Evolutionary conservation across 1,284 basidiomycete species (phyloP), one percentile per base, ranked within the genome.

Genomic region (Blastosporella zonata): DNA sequence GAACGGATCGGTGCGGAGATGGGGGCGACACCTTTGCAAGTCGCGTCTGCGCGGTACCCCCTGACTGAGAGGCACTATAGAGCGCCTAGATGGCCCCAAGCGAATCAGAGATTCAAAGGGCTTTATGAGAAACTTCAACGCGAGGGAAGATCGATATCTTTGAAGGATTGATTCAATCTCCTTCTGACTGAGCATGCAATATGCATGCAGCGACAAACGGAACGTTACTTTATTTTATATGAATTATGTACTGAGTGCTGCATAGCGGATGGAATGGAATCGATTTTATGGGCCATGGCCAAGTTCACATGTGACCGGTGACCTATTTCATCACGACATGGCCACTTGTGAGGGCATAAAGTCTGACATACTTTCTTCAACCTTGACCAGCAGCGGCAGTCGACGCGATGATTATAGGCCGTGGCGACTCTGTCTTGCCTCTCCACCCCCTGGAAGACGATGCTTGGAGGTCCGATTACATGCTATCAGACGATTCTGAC

Each of bases 31-130:
- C 33, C 6, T 17, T 33, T 44, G 13, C 22, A 17, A 75, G 77
- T 57, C 65, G 55, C 35, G 77, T 78, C 62, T 72, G 67, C 61
- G 68, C 73, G 18, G 72, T 44, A 36, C 31, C 21, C 22, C 15
- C 20, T 15, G 23, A 13, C 29, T 21, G 28, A 21, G 17, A 9
- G 41, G 20, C 7, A 43, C 17, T 34, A 31, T 25, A 34, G 20
- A 34, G 29, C 28, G 3, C 41, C 41, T 15, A 33, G 33, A 13
- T 44, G 31, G 43, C 20, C 27, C 6, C 31, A 44, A n/a, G 34
- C 20, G 29, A 44, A 23, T 8, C 20, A 34, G 12, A 35, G 22
- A 18, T 44, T 44, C 43, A 44, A 44, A 23, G 29, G 23, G 33
- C 33, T 44, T 25, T 9, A 6, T 12, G 33, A 22, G n/a, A 44